Evolutionary conservation across 495 filamentous ascomycete genomes (phyloP), one percentile per base, ranked within the genome.

Genomic region (Jackrogersella minutella): DNA sequence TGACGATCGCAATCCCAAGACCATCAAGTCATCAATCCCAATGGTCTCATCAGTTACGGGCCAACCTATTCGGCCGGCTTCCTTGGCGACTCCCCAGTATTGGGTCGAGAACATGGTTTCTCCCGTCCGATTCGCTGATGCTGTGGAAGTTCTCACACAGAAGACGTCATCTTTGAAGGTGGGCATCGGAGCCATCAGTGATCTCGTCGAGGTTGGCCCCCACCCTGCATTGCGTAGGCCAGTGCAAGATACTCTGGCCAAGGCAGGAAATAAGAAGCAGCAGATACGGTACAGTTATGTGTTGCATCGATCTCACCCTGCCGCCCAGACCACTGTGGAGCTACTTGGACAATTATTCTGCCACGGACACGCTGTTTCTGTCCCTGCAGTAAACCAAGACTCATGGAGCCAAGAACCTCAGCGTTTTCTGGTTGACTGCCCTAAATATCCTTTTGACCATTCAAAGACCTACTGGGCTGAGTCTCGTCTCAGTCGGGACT

Each of bases 191-290:
- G 37, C 28, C 1, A 64, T 70, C 37, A 62, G 59, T 10, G 49
- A 66, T 16, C 54, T 87, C 0, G 59, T 88, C 9, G 86, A 88
- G 52, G 73, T 88, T 41, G 87, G 87, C 0, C 82, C 87, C 46
- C 87, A 89, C 55, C 68, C 76, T 11, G 82, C 86, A 0, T 68
- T 90, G 0, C 75, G 79, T 33, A 78, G 80, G 0, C 83, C 85
- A 0, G 53, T 86, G 4, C 74, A 77, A 9, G 76, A 86, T 33
- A 79, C 44, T 22, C 34, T 60, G 11, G 56, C 37, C 22, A 62
- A 68, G 22, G 30, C 34, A 22, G 59, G 56, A 24, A 56, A 59
- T 16, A 68, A 68, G 58, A 68, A 58, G 19, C 52, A 58, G 33
- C 41, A 55, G 13, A 69, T 69, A 30, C 50, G 46, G 21, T 73